These are phyloP conservation scores for Pseudogymnoascus sp. DNA, from an alignment of 2,329 filamentous ascomycete species.

Conservation along the genomic window DNA sequence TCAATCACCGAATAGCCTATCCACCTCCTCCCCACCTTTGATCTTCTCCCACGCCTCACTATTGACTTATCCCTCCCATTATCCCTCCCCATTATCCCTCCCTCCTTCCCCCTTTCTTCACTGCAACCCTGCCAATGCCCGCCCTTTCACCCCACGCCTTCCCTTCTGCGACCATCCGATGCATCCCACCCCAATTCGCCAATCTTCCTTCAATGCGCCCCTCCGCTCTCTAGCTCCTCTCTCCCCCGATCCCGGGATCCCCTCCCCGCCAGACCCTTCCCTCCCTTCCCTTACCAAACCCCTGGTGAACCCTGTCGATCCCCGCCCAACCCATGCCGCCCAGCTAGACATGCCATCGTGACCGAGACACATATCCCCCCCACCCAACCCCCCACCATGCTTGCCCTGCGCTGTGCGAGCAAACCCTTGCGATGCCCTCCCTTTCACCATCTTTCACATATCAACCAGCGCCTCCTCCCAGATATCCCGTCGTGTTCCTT, in stretches of 20 bases:
- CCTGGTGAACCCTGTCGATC: not conserved
- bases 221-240: not conserved
- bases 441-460: slow-evolving; percentile 10
- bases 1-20: not conserved
- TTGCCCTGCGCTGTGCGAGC: slow-evolving; percentile 3
- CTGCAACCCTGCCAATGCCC: not conserved
- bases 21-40: not conserved
- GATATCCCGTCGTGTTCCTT: not conserved
- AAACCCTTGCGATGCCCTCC: not conserved
- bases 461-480: not conserved
- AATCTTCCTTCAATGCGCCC: not conserved
- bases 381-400: not conserved
- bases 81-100: not conserved
- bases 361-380: not conserved
- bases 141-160: not conserved
- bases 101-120: not conserved
- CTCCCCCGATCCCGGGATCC: not conserved
- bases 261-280: not conserved
- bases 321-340: not conserved
- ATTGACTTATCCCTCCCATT: not conserved
- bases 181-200: not conserved
- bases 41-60: not conserved
- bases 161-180: not conserved
- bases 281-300: not conserved
- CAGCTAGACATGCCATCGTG: slow-evolving; percentile 5